Evolutionary conservation across 129 eudicot species (phyloP), one percentile per base, ranked within the genome.

Genomic region (Artemisia tridentata): DNA sequence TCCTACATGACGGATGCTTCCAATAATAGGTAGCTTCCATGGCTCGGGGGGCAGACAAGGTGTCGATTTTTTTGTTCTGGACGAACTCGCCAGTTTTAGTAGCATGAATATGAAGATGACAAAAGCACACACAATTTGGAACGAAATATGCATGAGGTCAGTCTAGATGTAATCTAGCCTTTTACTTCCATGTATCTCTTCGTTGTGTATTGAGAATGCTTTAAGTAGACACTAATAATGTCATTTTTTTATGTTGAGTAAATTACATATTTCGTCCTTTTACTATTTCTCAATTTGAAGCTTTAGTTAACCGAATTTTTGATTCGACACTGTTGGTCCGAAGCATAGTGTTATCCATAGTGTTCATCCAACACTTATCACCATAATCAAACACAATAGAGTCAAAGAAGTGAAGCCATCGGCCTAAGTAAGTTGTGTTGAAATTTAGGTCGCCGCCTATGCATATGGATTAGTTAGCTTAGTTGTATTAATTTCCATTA

Each of bases 1-100:
- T 10, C 68, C 72, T 31, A 82, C 74, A 73, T 82, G 75, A 78
- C 78, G 86, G 63, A 82, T 57, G 18, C 71, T 82, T 59, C 86
- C 86, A 5, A 82, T 59, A 38, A 78, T 25, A 46, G 86, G 83
- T 23, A 78, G 78, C 56, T 69, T 69, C 77, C 71, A 56, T 63
- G 83, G 86, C 38, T 83, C 86, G 0, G 86, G 86, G 14, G 81
- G 83, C 25, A 79, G 75, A 57, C 27, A 4, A 19, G 61, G 64
- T 21, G 25, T 51, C 18, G 56, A 27, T 10, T 15, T 7, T 58
- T 56, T 70, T 74, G 75, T 46, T 74, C 23, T 72, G 47, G 47
- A 54, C 16, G 7, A 52, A 19, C 15, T 78, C 61, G 53, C 11
- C 11, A 53, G 14, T 25, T 50, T 73, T 6, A 56, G 41, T 17